phyloP scores from a whole-genome alignment of 352 stramenopile species.

The Pythium sp. region DNA sequence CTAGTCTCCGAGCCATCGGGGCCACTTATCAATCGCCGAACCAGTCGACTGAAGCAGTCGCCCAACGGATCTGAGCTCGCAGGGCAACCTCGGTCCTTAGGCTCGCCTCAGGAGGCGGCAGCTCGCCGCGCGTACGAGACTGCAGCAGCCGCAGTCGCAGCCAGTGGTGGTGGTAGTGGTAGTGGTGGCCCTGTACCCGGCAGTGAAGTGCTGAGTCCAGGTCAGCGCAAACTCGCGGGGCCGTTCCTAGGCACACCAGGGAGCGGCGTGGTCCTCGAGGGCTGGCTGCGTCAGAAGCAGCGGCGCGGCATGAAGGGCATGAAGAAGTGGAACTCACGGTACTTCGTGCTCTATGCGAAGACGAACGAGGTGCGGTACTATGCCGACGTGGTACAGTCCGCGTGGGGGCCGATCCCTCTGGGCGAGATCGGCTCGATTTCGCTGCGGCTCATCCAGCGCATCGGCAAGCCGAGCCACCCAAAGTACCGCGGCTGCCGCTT shows the following conservation, averaged over 20 bases:
- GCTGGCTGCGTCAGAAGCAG: conserved; percentile 82
- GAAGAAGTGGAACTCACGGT: conserved; percentile 84
- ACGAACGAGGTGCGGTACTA: conserved; percentile 82
- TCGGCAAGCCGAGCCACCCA: conserved; percentile 69
- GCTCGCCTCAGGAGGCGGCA: conserved; percentile 18
- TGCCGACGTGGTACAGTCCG: conserved; percentile 71
- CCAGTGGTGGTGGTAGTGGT: conserved; percentile 10
- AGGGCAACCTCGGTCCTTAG: conserved; percentile 4
- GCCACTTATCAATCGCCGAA: conserved; percentile 45
- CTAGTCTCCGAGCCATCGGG: background rate
- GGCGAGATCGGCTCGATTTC: conserved; percentile 80
- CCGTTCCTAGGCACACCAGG: conserved; percentile 45
- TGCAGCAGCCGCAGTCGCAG: conserved; percentile 2
- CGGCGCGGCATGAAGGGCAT: conserved; percentile 72
- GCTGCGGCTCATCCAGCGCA: conserved; percentile 76
- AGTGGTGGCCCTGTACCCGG: background rate
- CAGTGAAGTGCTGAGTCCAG: conserved; percentile 33
- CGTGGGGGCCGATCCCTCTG: conserved; percentile 71
- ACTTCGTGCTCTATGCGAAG: conserved; percentile 77
- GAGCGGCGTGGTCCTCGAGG: conserved; percentile 76
- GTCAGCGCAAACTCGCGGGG: conserved; percentile 49
- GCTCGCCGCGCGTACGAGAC: conserved; percentile 24
- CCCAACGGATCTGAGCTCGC: conserved; percentile 37
- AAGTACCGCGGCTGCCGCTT: conserved; percentile 85
- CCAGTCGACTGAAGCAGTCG: conserved; percentile 49